Base-by-base conservation (phyloP, 1,284 basidiomycete species). In the Singerocomus inundabilis region DNA sequence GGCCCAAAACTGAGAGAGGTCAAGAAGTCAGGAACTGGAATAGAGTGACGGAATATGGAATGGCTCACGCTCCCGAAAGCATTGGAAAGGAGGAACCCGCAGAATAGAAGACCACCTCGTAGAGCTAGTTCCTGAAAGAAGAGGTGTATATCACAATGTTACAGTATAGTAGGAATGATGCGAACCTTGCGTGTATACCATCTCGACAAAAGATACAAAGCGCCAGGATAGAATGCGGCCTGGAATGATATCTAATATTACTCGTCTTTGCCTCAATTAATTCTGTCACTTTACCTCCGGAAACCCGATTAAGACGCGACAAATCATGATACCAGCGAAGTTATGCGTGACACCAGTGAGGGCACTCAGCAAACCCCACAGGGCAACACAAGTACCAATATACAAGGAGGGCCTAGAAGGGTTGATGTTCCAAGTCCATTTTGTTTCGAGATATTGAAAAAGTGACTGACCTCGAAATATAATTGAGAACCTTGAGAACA, bases 21-120 rank as follows among this genome's bases (percentile, higher is more conserved):
- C 32, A 16, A 41, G 5, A 21, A 31, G 4, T 57, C 29, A 65
- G 42, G 28, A 34, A 6, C 0, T 28, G 10, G 1, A n/a, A 16
- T 11, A 9, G 5, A 24, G 59, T n/a, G n/a, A 25, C 24, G 18
- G 6, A 33, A 26, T 48, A 49, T 1, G n/a, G 31, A 16, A 38
- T 28, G 21, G 58, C 81, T 64, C 48, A 85, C 82, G 48, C 78
- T 73, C 35, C 87, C 86, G 61, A 91, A 89, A 2, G 88, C 88
- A 68, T 88, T 90, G 0, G 84, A 85, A 43, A 89, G 74, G n/a
- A 90, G 70, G 5, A 82, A 61, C 15, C 86, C 87, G 7, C 75
- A 75, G 63, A 83, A 88, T 3, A 92, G 74, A 48, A 89, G 75
- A 1, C 85, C 83, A 42, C 82, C 80, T 33, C 89, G 79, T 49